Percentiles rank a stretch among this genome's conserved stretches.
Conservation (phyloP, 129 eudicot genomes). For the Tanacetum coccineum region DNA sequence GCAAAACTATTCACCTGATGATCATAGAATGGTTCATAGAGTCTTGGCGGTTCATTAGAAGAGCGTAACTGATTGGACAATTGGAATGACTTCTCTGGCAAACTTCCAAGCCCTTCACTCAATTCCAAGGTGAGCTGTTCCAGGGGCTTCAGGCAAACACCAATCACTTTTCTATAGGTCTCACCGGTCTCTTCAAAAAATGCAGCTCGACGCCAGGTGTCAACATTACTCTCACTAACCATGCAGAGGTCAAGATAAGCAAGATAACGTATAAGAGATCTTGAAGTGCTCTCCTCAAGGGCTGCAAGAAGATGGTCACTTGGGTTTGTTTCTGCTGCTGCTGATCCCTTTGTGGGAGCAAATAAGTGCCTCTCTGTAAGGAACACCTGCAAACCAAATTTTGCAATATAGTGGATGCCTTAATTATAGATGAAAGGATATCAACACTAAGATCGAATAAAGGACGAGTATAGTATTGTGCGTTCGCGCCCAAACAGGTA, state of each 20-base stretch:
- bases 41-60: conserved; percentile 43
- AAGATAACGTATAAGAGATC: conserved; percentile 68
- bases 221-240: conserved; percentile 89
- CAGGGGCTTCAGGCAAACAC: conserved; percentile 70
- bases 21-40: conserved; percentile 58
- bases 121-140: conserved; percentile 61
- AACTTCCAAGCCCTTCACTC: conserved; percentile 47
- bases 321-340: conserved; percentile 90
- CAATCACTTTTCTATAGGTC: conserved; percentile 78
- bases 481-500: rapidly evolving
- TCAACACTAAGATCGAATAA: not conserved
- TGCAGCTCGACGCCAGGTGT: conserved; percentile 91
- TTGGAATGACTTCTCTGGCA: conserved; percentile 44
- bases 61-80: conserved; percentile 60
- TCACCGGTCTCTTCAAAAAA: conserved; percentile 92
- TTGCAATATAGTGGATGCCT: not conserved
- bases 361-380: conserved; percentile 70
- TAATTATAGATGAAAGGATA: not conserved
- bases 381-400: conserved; percentile 52
- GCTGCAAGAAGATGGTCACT: conserved; percentile 86
- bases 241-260: conserved; percentile 87
- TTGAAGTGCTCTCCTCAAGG: conserved; percentile 60
- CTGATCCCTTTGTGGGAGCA: conserved; percentile 95
- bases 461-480: too few species aligned
- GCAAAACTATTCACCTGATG: conserved; percentile 53